Evolutionary conservation across 2,329 filamentous ascomycete genomes (phyloP), one percentile per base, ranked within the genome.

Genomic region (Aureobasidium zeae): DNA sequence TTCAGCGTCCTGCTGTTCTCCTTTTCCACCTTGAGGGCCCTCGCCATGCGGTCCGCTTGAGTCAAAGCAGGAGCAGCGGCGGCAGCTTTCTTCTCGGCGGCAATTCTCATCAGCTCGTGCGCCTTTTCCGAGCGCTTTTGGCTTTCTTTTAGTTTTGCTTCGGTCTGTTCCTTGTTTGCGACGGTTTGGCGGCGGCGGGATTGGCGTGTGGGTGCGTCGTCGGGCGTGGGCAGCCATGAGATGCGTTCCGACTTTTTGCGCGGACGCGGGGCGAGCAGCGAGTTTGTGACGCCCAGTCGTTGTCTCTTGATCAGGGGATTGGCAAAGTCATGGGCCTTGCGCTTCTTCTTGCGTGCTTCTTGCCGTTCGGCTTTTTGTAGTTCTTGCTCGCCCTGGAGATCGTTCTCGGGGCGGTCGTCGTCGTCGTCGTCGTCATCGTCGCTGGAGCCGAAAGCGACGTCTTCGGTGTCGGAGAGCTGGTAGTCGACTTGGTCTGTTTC

Each of bases 1-100:
- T 89, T 95, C 57, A 94, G 67, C 62, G 83, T 96, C 71, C 86
- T 93, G 53, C 82, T 76, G 62, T 98, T 95, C 55, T 81, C 73
- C 62, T 83, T 82, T 63, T 96, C 91, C 5, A 93, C 81, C 41
- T 80, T 68, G 13, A 81, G 85, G 1, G 88, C 88, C 63, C 94
- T 86, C 20, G 77, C 80, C 20, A 95, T 71, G 26, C 86, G 76
- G 59, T 94, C 81, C 25, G 76, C 85, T 62, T 94, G 88, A 6
- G 49, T 51, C 11, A 50, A 35, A 20, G 47, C 39, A 11, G 48
- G 48, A 12, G 33, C 43, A 29, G 48, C 46, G 31, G 48, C 34
- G 17, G 49, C 44, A 15, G 48, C 48, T 33, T 45, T 51, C 42
- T 45, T 45, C 54, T 72, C 71, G 49, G 76, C 74, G 7, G 77